These are phyloP conservation scores for Suillus paluster DNA, from an alignment of 768 basidiomycete species.

Conservation along the genomic window DNA sequence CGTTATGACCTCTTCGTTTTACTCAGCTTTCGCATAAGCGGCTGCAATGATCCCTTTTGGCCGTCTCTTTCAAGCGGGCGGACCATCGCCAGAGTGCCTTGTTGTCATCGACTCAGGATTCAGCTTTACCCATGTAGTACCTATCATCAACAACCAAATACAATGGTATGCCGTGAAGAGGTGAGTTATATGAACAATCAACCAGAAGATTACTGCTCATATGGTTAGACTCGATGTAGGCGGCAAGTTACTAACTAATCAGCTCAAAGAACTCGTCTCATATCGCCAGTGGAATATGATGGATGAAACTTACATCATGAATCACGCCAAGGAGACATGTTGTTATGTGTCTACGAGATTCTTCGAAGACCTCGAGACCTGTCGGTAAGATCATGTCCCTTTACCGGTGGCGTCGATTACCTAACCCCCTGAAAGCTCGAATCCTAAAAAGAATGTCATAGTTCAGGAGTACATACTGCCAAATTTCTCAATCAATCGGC, in stretches of 20 bases:
- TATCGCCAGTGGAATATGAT: constrained; percentile 99
- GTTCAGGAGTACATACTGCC: constrained; percentile 91
- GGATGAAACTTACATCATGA: constrained; percentile 94
- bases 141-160: constrained; percentile 74
- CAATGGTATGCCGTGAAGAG: constrained; percentile 84
- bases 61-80: constrained; percentile 59
- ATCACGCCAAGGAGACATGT: constrained; percentile 88
- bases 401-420: constrained; percentile 19
- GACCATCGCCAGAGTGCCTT: constrained; percentile 65
- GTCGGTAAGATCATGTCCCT: constrained; percentile 60
- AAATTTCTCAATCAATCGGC: constrained; percentile 74
- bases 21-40: constrained; percentile 50
- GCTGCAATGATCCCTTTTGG: constrained; percentile 82
- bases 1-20: constrained; percentile 23
- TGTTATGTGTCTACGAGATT: constrained; percentile 84
- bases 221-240: constrained; percentile 84
- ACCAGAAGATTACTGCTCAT: constrained; percentile 20
- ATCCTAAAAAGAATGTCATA: constrained; percentile 65
- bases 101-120: constrained; percentile 90
- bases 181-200: constrained; percentile 44
- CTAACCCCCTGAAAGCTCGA: constrained; percentile 44
- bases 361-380: constrained; percentile 71
- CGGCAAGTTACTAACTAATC: constrained; percentile 94
- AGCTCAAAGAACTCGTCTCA: constrained; percentile 90
- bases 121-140: constrained; percentile 92